Percentiles rank a stretch among this genome's conserved stretches.
Evolutionary conservation across 371 early-diverging fungal genomes (phyloP).

Genomic region (Umbelopsis sp.): DNA sequence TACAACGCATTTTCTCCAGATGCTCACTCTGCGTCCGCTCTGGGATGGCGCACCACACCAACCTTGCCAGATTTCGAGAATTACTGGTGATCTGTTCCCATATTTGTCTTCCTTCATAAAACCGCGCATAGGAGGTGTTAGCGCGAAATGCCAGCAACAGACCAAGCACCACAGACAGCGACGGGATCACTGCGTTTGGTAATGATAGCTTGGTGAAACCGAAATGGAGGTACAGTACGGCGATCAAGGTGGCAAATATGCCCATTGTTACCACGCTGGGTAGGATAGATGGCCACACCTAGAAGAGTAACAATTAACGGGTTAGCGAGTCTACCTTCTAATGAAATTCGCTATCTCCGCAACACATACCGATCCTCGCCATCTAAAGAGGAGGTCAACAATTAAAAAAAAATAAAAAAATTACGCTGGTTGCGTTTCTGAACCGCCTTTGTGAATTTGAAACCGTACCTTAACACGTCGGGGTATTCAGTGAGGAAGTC

Average conservation of each 20-base stretch:
- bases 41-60: conserved; percentile 67
- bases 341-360: no score
- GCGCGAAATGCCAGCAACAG: conserved; percentile 78
- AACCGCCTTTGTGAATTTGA: background rate
- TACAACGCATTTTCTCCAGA: conserved; percentile 69
- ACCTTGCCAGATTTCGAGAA: conserved; percentile 62
- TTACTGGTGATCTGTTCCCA: conserved; percentile 66
- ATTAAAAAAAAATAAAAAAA: background rate
- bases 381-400: conserved; percentile 20
- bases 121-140: conserved; percentile 80
- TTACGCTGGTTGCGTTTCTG: no score
- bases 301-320: background rate
- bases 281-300: conserved; percentile 43
- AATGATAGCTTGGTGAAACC: conserved; percentile 36
- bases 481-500: background rate
- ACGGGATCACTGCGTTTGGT: conserved; percentile 52
- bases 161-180: conserved; percentile 69
- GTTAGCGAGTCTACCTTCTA: no score
- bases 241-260: conserved; percentile 34
- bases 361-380: conserved; percentile 39
- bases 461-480: conserved; percentile 10
- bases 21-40: conserved; percentile 53
- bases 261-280: conserved; percentile 35
- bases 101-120: conserved; percentile 74
- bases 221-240: conserved; percentile 31